A percentile compares a stretch with the other conserved stretches of the same genome.
phyloP scores from a whole-genome alignment of 148 eudicot genomes.

The Tetragonia tetragonoides region DNA sequence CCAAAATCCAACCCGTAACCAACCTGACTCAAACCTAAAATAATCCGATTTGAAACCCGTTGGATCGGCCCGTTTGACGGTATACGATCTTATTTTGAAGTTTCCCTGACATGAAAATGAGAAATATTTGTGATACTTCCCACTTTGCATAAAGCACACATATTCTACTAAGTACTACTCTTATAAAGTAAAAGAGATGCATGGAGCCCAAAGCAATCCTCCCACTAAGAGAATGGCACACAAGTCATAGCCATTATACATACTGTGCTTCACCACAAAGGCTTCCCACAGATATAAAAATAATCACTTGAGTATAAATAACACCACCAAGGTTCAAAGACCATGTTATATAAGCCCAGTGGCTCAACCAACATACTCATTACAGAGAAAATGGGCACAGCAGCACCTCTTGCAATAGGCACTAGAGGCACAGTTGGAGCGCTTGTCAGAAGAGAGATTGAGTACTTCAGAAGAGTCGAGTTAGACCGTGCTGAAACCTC shows the following conservation, averaged over 20 bases:
- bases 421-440: conserved; percentile 83
- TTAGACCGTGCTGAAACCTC: conserved; percentile 26
- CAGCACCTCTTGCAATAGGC: conserved; percentile 66
- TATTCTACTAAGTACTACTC: conserved; percentile 14
- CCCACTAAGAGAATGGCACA: conserved; percentile 25
- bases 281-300: neutral
- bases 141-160: conserved; percentile 33
- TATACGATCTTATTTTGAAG: too few relatives aligned
- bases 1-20: too few relatives aligned
- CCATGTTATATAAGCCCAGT: conserved; percentile 26
- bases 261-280: conserved; percentile 23
- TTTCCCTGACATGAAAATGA: too few relatives aligned
- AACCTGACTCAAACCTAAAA: too few relatives aligned
- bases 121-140: neutral
- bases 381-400: conserved; percentile 45
- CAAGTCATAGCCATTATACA: conserved; percentile 10
- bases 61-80: too few relatives aligned
- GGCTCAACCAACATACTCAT: conserved; percentile 28
- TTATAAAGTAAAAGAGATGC: conserved; percentile 33
- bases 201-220: conserved; percentile 33
- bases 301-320: neutral
- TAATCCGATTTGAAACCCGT: too few relatives aligned
- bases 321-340: neutral
- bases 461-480: conserved; percentile 56
- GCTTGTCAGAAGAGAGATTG: conserved; percentile 74